Base-by-base conservation (phyloP, 2,329 filamentous ascomycete species). In the Claviceps paspali region DNA sequence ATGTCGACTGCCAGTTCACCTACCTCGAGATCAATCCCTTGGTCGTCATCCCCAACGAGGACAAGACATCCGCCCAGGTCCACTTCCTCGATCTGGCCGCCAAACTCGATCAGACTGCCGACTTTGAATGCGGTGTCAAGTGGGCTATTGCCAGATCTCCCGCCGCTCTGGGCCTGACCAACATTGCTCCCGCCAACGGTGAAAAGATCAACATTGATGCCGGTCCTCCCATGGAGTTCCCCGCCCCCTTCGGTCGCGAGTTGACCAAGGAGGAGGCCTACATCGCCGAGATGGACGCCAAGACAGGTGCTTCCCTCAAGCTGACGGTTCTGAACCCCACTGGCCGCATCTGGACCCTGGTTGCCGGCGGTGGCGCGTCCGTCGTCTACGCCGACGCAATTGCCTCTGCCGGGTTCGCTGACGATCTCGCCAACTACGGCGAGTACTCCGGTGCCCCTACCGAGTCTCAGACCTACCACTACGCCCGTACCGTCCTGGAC, bases 1-100 rank as follows among this genome's bases (percentile, higher is more conserved):
- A 96, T 57, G 91, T 96, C 47, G 91, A 98, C 73, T 93, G 84
- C 77, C 91, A 98, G 67, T 98, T 98, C 76, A 96, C 91, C 56
- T 98, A 98, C 71, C 85, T 98, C 52, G 91, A 98, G 68, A 98
- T 98, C 73, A 98, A 98, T 78, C 91, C 91, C 51, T 71, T 98
- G 47, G 91, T 98, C 44, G 91, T 95, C 59, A 88, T 98, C 54
- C 91, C 91, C 62, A 96, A 96, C 63, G 80, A 75, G 49, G 79
- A 87, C 52, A 82, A 75, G 57, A 96, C 88, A 49, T 94, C 86
- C 41, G 91, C 91, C 40, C 81, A 86, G 29, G 91, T 98, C 38
- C 76, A 95, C 76, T 98, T 98, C 79, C 77, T 98, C 51, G 91
- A 98, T 69, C 73, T 98, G 59, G 91, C 91, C 53, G 91, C 91